These are phyloP conservation scores for Solanum virginianum DNA, from an alignment of 257 asterid genomes.

Conservation along the genomic window DNA sequence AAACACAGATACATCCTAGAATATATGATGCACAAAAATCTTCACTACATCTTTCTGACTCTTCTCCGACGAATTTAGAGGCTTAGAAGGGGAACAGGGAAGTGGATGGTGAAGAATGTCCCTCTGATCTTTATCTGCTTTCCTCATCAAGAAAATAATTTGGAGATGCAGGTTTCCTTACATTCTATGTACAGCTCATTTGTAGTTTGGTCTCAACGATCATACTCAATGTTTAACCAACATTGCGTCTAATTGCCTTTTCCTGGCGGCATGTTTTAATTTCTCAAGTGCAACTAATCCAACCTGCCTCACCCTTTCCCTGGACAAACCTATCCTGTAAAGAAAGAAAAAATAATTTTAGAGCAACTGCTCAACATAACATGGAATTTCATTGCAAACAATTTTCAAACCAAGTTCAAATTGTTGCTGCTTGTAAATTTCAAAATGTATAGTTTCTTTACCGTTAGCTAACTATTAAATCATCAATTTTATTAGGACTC, in stretches of 20 bases:
- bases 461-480: neutral
- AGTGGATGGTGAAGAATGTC: neutral
- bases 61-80: neutral
- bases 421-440: neutral
- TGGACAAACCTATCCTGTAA: slow-evolving; percentile 88
- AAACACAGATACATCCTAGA: neutral
- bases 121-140: neutral
- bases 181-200: neutral
- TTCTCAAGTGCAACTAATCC: slow-evolving; percentile 94
- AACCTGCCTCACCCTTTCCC: slow-evolving; percentile 96
- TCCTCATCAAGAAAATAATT: neutral
- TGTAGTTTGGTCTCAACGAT: neutral
- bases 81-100: neutral
- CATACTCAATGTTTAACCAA: slow-evolving; percentile 36
- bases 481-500: neutral
- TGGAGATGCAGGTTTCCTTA: neutral
- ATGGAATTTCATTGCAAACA: neutral
- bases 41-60: neutral
- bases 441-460: neutral
- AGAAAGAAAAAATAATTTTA: neutral
- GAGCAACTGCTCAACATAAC: neutral
- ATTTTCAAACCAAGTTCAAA: neutral
- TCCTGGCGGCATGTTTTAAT: slow-evolving; percentile 81
- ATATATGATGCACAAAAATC: neutral
- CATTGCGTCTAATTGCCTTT: slow-evolving; percentile 61